These are phyloP conservation scores for Nitzschia putrida DNA, from an alignment of 108 stramenopile species.

Conservation along the genomic window DNA sequence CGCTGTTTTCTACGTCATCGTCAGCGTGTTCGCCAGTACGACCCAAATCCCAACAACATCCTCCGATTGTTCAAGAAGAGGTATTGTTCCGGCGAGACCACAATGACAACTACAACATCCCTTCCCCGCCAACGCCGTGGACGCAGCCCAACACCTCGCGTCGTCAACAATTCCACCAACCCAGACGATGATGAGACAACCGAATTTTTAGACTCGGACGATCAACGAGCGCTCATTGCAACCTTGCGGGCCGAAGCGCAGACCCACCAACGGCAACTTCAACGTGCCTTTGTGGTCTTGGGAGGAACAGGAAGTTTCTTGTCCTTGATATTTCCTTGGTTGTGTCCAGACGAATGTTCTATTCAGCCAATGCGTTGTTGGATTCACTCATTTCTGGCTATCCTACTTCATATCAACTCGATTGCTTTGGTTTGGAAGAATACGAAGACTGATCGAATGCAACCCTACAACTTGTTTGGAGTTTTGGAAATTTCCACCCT, in stretches of 20 bases:
- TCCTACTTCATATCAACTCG: conserved; percentile 3
- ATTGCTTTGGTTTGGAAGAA: background rate
- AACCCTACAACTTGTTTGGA: too few relatives aligned
- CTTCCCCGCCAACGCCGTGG: background rate
- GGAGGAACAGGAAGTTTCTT: conserved; percentile 22
- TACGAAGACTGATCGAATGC: too few relatives aligned
- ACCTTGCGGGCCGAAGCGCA: conserved; percentile 24
- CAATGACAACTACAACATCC: too few relatives aligned
- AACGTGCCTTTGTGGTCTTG: conserved; percentile 16
- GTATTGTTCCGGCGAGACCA: too few relatives aligned
- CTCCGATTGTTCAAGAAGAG: too few relatives aligned
- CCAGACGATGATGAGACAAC: background rate
- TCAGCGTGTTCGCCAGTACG: too few relatives aligned
- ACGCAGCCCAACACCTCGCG: background rate
- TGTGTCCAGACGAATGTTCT: conserved; percentile 39
- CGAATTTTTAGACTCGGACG: conserved; percentile 31
- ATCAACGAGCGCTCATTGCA: conserved; percentile 28
- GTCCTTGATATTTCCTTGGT: conserved; percentile 28
- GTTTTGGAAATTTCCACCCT: background rate
- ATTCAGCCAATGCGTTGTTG: conserved; percentile 15
- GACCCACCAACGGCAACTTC: conserved; percentile 22
- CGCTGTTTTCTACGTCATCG: too few relatives aligned
- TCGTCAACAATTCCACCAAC: too few relatives aligned
- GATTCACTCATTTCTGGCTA: conserved; percentile 21
- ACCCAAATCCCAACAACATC: too few relatives aligned